Conservation (phyloP, 2,329 filamentous ascomycete genomes). For the Epichloe hybrida region DNA sequence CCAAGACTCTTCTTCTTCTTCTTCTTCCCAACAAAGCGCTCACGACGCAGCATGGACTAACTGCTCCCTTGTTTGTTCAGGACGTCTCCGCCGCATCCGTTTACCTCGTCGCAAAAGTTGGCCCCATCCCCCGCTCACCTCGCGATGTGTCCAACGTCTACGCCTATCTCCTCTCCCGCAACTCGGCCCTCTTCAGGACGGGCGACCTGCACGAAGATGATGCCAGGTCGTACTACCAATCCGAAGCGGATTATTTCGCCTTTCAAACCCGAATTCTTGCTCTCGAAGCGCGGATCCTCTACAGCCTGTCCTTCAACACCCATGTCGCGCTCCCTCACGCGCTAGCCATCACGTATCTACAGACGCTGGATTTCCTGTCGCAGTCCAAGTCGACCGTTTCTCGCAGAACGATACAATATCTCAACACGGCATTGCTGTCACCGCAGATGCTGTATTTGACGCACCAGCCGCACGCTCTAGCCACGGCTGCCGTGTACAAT, state of each 20-base stretch:
- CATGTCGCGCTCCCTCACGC: slow-evolving; percentile 78
- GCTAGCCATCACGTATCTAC: slow-evolving; percentile 81
- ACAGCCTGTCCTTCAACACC: slow-evolving; percentile 65
- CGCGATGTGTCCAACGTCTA: slow-evolving; percentile 78
- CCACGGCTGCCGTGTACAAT: slow-evolving; percentile 82
- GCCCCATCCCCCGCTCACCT: slow-evolving; percentile 55
- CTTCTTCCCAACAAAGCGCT: not conserved
- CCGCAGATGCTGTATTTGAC: slow-evolving; percentile 86
- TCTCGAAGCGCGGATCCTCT: slow-evolving; percentile 67
- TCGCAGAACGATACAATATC: slow-evolving; percentile 54
- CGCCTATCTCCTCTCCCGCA: slow-evolving; percentile 57
- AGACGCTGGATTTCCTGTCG: slow-evolving; percentile 62
- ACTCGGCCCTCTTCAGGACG: slow-evolving; percentile 39
- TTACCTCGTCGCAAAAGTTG: slow-evolving; percentile 73
- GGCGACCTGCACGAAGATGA: slow-evolving; percentile 22
- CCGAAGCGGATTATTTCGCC: slow-evolving; percentile 57
- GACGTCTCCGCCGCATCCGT: slow-evolving; percentile 70
- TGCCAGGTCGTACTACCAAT: slow-evolving; percentile 50
- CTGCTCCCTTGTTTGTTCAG: slow-evolving; percentile 25
- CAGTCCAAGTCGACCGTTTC: slow-evolving; percentile 39
- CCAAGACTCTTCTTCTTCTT: slow-evolving; percentile 5
- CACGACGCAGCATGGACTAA: not conserved
- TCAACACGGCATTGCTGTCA: slow-evolving; percentile 77
- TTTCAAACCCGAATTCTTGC: slow-evolving; percentile 52
- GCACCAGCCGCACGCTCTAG: slow-evolving; percentile 75